Evolutionary conservation across 2,329 filamentous ascomycete species (phyloP).

Genomic region (Microthyrium microscopicum): DNA sequence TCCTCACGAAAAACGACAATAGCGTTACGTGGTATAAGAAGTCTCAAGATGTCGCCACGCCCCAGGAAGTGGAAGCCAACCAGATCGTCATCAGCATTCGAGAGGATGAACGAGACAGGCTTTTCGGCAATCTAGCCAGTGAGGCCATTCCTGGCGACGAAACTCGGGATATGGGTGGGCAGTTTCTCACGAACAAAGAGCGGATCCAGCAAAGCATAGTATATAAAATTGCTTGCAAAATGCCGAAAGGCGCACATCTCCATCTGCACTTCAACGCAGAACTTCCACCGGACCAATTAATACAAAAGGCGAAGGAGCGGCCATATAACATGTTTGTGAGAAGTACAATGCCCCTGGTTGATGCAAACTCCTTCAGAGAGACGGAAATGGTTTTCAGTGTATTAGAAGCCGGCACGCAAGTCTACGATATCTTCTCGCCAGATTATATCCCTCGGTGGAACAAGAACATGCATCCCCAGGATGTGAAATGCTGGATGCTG

Average conservation of each 20-base stretch:
- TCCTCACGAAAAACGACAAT: not conserved
- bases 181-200: slow-evolving; percentile 27
- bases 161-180: slow-evolving; percentile 30
- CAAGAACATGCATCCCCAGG: no score
- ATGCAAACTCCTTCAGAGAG: slow-evolving; percentile 25
- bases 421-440: slow-evolving; percentile 30
- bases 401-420: slow-evolving; percentile 14
- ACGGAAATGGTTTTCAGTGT: slow-evolving; percentile 50
- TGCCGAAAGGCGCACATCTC: slow-evolving; percentile 58
- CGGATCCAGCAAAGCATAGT: slow-evolving; percentile 36
- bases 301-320: slow-evolving; percentile 38
- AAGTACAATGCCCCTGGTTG: slow-evolving; percentile 36
- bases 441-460: slow-evolving; percentile 27
- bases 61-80: slow-evolving; percentile 17
- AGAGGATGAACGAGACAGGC: slow-evolving; percentile 24
- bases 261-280: slow-evolving; percentile 71
- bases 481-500: no score
- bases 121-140: slow-evolving; percentile 26
- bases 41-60: slow-evolving; percentile 10
- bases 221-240: slow-evolving; percentile 36
- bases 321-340: slow-evolving; percentile 54
- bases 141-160: slow-evolving; percentile 23
- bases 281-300: slow-evolving; percentile 41
- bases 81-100: slow-evolving; percentile 21
- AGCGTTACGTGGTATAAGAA: not conserved